Evolutionary conservation across 371 early-diverging fungal genomes (phyloP).

Genomic region (Mortierella sp.): DNA sequence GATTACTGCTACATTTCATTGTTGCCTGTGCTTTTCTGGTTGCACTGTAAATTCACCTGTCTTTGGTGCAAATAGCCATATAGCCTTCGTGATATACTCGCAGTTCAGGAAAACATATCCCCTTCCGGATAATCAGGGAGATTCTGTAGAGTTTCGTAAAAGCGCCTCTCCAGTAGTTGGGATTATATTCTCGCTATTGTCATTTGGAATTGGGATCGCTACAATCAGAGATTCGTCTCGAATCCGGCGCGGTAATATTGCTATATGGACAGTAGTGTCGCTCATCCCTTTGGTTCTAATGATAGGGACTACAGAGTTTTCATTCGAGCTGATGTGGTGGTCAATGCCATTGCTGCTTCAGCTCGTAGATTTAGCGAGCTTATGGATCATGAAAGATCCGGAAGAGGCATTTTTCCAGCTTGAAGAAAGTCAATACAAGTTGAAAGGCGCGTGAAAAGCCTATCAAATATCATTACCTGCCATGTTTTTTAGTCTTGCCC

Average conservation of each 20-base stretch:
- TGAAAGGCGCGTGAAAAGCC: constrained; percentile 29
- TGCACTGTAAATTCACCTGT: background rate
- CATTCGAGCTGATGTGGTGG: constrained; percentile 52
- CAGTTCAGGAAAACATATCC: constrained; percentile 14
- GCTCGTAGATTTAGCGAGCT: constrained; percentile 28
- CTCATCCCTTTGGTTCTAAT: constrained; percentile 28
- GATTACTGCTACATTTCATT: background rate
- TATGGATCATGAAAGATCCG: constrained; percentile 48
- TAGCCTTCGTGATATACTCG: constrained; percentile 19
- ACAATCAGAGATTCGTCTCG: constrained; percentile 30
- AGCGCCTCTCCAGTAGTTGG: constrained; percentile 25
- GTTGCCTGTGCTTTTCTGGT: background rate
- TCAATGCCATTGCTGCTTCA: constrained; percentile 52
- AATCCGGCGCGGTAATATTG: constrained; percentile 21
- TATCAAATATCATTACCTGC: background rate
- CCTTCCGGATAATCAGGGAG: constrained; percentile 17
- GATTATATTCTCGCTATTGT: constrained; percentile 32
- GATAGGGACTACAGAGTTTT: constrained; percentile 21
- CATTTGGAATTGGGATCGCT: constrained; percentile 34
- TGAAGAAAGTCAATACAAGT: constrained; percentile 43
- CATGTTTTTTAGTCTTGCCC: background rate
- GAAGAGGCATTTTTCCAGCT: constrained; percentile 40
- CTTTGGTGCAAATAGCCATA: constrained; percentile 21
- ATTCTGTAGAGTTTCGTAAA: constrained; percentile 17
- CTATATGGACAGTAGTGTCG: constrained; percentile 34